Evolutionary conservation across 2,329 filamentous ascomycete genomes (phyloP), one percentile per base, ranked within the genome.

Genomic region (Elsinoe necatrix): DNA sequence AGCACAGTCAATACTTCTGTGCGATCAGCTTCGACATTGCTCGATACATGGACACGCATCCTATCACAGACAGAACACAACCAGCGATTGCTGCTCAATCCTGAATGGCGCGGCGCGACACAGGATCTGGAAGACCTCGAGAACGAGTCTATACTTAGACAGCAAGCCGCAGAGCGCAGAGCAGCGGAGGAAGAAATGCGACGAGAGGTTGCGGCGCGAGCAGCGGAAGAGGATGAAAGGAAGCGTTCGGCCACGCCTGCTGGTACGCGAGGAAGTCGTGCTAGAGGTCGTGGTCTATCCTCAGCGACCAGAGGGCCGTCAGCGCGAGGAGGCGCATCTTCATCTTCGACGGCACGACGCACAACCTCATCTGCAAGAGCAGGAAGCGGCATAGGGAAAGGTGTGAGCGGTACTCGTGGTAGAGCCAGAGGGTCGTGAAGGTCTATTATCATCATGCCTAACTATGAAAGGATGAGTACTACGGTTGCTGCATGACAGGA

Each of bases 11-110:
- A 86, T 55, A 80, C 81, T 60, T 96, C 93, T 2, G 90, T 97
- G 41, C 80, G 81, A 62, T 92, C 91, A 56, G 90, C 93, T 2
- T 95, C 91, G 12, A 87, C 87, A 1, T 80, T 98, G 12, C 83
- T 98, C 29, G 90, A 95, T 65, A 95, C 91, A 14, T 98, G 92
- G 92, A 95, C 90, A 7, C 85, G 90, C 54, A 96, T 98, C 62
- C 81, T 98, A 11, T 93, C 89, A 5, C 93, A 98, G 71, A 96
- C 93, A 3, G 93, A 98, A 72, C 93, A 98, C 72, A 97, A 95
- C 68, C 91, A 97, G 70, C 84, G 93, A 21, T 77, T 98, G 52
- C 85, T 98, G 43, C 78, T 97, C 45, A 87, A 95, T 66, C 87
- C 89, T 1, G 78, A 83, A 58, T 98, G 92, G 90, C 86, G 92